These are phyloP conservation scores for Aspergillus sclerotioniger DNA, from an alignment of 495 filamentous ascomycete species.

Conservation along the genomic window DNA sequence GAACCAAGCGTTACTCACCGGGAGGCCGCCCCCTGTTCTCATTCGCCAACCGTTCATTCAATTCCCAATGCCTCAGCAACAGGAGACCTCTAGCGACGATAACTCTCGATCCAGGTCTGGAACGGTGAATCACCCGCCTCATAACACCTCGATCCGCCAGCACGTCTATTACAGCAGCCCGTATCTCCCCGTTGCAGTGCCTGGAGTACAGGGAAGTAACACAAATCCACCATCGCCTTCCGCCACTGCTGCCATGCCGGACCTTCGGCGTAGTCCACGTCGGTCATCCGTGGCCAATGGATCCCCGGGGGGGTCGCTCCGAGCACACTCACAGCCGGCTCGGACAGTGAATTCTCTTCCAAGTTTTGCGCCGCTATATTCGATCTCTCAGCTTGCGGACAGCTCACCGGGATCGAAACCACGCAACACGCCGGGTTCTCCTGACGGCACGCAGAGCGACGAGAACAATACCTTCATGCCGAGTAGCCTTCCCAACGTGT, in stretches of 20 bases:
- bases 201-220: constrained; percentile 46
- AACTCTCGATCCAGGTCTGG: constrained; percentile 41
- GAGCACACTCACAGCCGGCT: constrained; percentile 67
- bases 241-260: constrained; percentile 49
- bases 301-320: constrained; percentile 49
- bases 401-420: constrained; percentile 37
- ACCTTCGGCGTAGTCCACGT: constrained; percentile 56
- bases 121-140: constrained; percentile 48
- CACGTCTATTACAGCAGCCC: constrained; percentile 48
- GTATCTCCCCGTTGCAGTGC: constrained; percentile 43
- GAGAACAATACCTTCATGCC: constrained; percentile 44
- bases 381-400: constrained; percentile 33
- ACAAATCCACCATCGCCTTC: constrained; percentile 67
- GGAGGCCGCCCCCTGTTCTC: constrained; percentile 46
- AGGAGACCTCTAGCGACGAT: constrained; percentile 39
- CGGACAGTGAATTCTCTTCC: constrained; percentile 49
- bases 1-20: constrained; percentile 54
- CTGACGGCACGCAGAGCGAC: constrained; percentile 38
- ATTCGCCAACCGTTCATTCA: constrained; percentile 48
- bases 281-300: constrained; percentile 55
- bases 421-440: constrained; percentile 32
- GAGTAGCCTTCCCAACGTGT: constrained; percentile 37
- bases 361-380: constrained; percentile 38
- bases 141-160: constrained; percentile 45
- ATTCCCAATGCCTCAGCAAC: constrained; percentile 43